These are phyloP conservation scores for Discostella stelligera DNA, from an alignment of 352 stramenopile genomes.

Conservation along the genomic window DNA sequence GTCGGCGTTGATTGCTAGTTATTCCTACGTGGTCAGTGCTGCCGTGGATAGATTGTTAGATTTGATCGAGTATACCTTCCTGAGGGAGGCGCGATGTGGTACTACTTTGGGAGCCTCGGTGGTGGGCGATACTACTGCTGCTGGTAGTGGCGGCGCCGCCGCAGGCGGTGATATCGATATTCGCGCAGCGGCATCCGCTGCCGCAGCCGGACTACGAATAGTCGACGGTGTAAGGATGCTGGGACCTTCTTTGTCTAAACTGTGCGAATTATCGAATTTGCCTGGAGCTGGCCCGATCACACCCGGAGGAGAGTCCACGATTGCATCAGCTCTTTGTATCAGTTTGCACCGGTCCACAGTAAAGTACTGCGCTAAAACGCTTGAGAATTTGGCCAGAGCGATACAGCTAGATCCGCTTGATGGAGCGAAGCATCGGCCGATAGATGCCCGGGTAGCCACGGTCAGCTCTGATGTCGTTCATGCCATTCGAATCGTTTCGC, in stretches of 20 bases:
- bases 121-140: neutral
- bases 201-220: constrained; percentile 72
- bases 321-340: constrained; percentile 75
- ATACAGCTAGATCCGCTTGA: constrained; percentile 78
- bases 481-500: constrained; percentile 70
- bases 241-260: constrained; percentile 72
- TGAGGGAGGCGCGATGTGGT: constrained; percentile 70
- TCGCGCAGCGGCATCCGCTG: constrained; percentile 56
- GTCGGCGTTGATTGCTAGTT: constrained; percentile 49
- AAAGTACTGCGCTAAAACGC: constrained; percentile 74
- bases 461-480: constrained; percentile 76
- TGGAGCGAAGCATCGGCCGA: constrained; percentile 56
- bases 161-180: constrained; percentile 45
- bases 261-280: constrained; percentile 64
- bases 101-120: constrained; percentile 24
- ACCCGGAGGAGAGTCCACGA: constrained; percentile 39
- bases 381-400: constrained; percentile 80
- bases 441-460: constrained; percentile 65
- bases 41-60: constrained; percentile 77
- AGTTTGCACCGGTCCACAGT: constrained; percentile 80
- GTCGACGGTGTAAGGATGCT: constrained; percentile 80
- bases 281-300: constrained; percentile 31
- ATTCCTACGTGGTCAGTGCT: constrained; percentile 63
- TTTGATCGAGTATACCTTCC: constrained; percentile 81
- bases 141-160: constrained; percentile 5